A percentile compares a stretch with the other conserved stretches of the same genome.
Evolutionary conservation across 192 early-diverging fungal species (phyloP).

Genomic region (Kickxella alabastrina): DNA sequence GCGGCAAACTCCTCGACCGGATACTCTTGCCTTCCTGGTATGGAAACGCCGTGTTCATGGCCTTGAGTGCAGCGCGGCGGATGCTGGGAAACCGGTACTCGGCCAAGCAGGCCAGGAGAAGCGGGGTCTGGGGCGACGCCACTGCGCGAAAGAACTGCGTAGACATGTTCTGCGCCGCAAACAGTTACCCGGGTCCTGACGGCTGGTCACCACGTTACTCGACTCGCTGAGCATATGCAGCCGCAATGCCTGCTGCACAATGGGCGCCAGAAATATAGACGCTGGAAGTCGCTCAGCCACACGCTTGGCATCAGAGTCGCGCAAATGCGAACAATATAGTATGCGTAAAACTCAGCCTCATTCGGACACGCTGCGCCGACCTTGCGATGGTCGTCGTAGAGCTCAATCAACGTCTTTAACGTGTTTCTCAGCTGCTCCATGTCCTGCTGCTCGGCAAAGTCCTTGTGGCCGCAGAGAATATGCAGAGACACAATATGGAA

Average conservation of each 20-base stretch:
- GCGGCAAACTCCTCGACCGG: slow-evolving; percentile 51
- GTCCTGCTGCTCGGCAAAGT: slow-evolving; percentile 76
- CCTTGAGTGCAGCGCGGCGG: slow-evolving; percentile 67
- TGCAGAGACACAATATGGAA: slow-evolving; percentile 81
- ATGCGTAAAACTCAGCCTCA: slow-evolving; percentile 88
- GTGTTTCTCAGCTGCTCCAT: slow-evolving; percentile 86
- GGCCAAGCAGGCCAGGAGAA: slow-evolving; percentile 72
- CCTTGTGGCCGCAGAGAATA: slow-evolving; percentile 63
- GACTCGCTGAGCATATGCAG: slow-evolving; percentile 61
- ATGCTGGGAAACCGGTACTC: slow-evolving; percentile 73
- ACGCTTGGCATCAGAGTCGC: slow-evolving; percentile 67
- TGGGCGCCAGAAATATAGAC: slow-evolving; percentile 55
- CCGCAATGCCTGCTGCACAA: slow-evolving; percentile 67
- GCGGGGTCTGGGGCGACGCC: slow-evolving; percentile 56
- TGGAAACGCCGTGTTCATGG: slow-evolving; percentile 66
- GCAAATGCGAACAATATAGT: slow-evolving; percentile 75
- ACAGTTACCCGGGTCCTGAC: slow-evolving; percentile 52
- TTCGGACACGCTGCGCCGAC: slow-evolving; percentile 59
- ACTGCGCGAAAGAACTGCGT: slow-evolving; percentile 72
- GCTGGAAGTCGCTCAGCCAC: slow-evolving; percentile 58
- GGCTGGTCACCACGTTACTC: slow-evolving; percentile 42
- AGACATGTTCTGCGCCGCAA: slow-evolving; percentile 61
- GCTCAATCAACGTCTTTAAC: slow-evolving; percentile 78
- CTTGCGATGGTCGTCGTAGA: slow-evolving; percentile 72
- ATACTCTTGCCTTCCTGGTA: slow-evolving; percentile 44